These are phyloP conservation scores for Actinomucor elegans DNA, from an alignment of 371 early-diverging fungal species.

Conservation along the genomic window DNA sequence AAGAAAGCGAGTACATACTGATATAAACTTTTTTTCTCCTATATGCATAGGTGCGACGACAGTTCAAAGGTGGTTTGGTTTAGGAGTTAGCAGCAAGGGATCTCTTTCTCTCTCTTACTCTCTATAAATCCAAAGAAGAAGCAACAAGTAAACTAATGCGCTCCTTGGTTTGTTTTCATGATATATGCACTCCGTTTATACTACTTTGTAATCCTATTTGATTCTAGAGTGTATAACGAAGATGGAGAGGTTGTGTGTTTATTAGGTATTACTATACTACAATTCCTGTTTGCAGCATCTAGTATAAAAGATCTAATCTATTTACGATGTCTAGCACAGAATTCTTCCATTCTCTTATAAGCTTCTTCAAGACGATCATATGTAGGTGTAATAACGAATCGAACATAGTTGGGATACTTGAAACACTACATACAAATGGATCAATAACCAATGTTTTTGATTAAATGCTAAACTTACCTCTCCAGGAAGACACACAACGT, in stretches of 20 bases:
- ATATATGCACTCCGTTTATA: too few relatives aligned
- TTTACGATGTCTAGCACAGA: slow-evolving; percentile 74
- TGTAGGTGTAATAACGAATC: slow-evolving; percentile 84
- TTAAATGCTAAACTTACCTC: slow-evolving; percentile 44
- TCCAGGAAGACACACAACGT: slow-evolving; percentile 86
- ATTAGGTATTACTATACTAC: too few relatives aligned
- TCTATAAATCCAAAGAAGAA: too few relatives aligned
- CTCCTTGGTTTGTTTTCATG: background rate
- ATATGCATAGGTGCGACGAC: too few relatives aligned
- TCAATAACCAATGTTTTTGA: background rate
- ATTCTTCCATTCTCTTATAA: slow-evolving; percentile 73
- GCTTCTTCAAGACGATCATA: slow-evolving; percentile 71
- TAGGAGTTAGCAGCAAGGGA: background rate
- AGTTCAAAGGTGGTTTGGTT: background rate
- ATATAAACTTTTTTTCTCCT: background rate
- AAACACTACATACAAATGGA: slow-evolving; percentile 58
- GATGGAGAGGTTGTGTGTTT: too few relatives aligned
- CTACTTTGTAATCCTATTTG: too few relatives aligned
- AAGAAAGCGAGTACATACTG: background rate
- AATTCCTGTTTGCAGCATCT: too few relatives aligned
- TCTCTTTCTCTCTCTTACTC: background rate
- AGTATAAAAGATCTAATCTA: too few relatives aligned
- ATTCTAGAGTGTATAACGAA: too few relatives aligned
- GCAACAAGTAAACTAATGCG: too few relatives aligned
- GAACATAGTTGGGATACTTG: slow-evolving; percentile 76